Conservation (phyloP, 2,329 filamentous ascomycete species). For the Penicillium verrucosum region DNA sequence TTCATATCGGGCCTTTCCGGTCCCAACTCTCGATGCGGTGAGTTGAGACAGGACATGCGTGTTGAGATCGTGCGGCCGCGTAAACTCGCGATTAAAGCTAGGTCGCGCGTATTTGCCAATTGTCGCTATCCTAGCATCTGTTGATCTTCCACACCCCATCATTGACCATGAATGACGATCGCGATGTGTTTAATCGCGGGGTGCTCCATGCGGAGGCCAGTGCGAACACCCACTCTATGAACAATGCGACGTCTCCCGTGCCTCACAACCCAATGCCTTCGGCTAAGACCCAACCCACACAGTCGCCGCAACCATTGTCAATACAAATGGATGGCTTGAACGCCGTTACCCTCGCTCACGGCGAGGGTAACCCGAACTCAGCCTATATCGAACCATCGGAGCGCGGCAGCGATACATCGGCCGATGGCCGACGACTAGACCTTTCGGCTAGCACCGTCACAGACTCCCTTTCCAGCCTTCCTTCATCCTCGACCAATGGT, state of each 20-base stretch:
- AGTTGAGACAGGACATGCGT: conserved; percentile 16
- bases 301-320: conserved; percentile 18
- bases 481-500: conserved; percentile 12
- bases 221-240: conserved; percentile 13
- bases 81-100: conserved; percentile 17
- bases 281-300: conserved; percentile 16
- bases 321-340: conserved; percentile 21
- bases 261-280: conserved; percentile 7
- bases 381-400: conserved; percentile 21
- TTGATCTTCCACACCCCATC: neutral
- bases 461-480: conserved; percentile 16
- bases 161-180: conserved; percentile 19
- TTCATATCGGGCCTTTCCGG: conserved; percentile 21
- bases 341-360: conserved; percentile 9
- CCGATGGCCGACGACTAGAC: conserved; percentile 17
- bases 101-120: conserved; percentile 12
- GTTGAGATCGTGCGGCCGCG: conserved; percentile 19
- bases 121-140: neutral
- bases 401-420: conserved; percentile 22
- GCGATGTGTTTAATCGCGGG: conserved; percentile 15
- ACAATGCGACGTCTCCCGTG: conserved; percentile 12
- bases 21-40: conserved; percentile 21
- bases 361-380: conserved; percentile 6
- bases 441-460: conserved; percentile 17
- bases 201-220: conserved; percentile 19